Base-by-base conservation (phyloP, 305 asterid genomes). In the Solanum hybrid region DNA sequence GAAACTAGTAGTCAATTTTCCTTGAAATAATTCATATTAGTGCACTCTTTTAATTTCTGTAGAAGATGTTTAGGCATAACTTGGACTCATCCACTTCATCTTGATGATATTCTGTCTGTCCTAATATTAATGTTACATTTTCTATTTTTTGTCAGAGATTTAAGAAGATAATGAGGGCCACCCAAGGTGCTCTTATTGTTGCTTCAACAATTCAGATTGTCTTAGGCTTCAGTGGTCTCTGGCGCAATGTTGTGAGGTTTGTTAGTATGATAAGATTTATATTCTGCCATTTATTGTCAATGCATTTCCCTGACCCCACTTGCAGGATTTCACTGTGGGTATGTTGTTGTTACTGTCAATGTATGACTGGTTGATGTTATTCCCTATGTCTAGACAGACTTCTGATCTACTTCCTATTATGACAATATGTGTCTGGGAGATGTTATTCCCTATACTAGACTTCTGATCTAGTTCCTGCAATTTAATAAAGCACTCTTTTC, bases 151-250 rank as follows among this genome's bases (percentile, higher is more conserved):
- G 20, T 31, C 95, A 96, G 99, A 95, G 92, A 91, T 97, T 97
- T 94, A 94, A 91, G 94, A 97, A 97, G 92, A 91, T 92, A 89
- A 97, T 97, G 99, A 92, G 99, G 88, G 99, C 99, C n/a, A 95
- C 98, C 4, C 98, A 97, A 87, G 99, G 99, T 29, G 98, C 99
- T 32, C 91, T 94, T 72, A 96, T 97, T 20, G 92, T 97, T 89
- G 98, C 98, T 88, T 97, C 99, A 16, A 94, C 97, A 60, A 91
- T 97, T 91, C 99, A 97, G 85, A 97, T 97, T 79, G 96, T 95
- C 89, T 90, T 96, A 9, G 99, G 99, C 78, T 96, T 96, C 91
- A 96, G 99, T 90, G 98, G 99, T 72, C 99, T 96, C 76, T 96
- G 99, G 99, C 97, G 98, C 38, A 96, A 93, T 71, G 91, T 96